Percentiles rank a stretch among this genome's conserved stretches.
phyloP scores from a whole-genome alignment of 179 eudicot species.

The Actinidia arguta region DNA sequence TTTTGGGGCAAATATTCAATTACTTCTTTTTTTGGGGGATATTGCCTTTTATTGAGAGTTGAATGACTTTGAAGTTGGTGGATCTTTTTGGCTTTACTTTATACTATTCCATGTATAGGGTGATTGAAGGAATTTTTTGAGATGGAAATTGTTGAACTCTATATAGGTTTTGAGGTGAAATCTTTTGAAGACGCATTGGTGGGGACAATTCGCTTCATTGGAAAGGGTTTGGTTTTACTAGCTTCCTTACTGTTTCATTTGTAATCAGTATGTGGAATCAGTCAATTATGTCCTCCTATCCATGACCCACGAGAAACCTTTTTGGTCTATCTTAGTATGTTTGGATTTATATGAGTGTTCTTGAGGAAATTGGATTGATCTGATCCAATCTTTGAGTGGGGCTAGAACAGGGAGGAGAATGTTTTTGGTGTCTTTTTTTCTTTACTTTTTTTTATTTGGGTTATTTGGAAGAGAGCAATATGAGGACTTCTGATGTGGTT shows the following conservation, averaged over 20 bases:
- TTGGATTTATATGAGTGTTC: not conserved
- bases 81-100: not conserved
- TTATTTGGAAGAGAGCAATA: not conserved
- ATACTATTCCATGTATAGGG: not conserved
- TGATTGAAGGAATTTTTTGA: not conserved
- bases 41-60: not conserved
- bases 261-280: not conserved
- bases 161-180: not conserved
- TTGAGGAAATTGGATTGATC: not conserved
- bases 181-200: not conserved
- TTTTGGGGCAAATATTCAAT: too few relatives aligned
- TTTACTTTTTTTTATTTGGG: not conserved
- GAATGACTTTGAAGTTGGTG: not conserved
- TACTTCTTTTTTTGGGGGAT: not conserved
- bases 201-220: not conserved
- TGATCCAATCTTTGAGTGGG: not conserved
- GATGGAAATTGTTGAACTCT: not conserved
- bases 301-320: too few relatives aligned
- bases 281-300: not conserved
- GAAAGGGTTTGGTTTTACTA: not conserved
- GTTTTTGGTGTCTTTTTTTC: not conserved
- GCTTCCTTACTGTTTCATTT: not conserved
- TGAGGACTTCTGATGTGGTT: not conserved
- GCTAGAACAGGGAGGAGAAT: not conserved
- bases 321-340: not conserved